Evolutionary conservation across 495 filamentous ascomycete species (phyloP).

Genomic region (Apodospora peruviana): DNA sequence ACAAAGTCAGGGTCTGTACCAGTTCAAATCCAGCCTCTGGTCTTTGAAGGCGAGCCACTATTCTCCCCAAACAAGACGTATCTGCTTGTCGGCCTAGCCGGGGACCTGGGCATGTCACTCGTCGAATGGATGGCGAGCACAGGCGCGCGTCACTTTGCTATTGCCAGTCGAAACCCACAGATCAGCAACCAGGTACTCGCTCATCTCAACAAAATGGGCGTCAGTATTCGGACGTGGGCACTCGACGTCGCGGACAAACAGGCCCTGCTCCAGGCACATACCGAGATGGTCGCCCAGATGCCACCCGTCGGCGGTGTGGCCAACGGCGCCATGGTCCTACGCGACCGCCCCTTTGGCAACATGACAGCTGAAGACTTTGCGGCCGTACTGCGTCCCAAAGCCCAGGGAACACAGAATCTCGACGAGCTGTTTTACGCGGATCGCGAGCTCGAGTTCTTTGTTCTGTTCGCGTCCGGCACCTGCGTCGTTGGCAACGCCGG

Average conservation of each 20-base stretch:
- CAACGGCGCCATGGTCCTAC: slow-evolving; percentile 16
- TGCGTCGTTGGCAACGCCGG: slow-evolving; percentile 39
- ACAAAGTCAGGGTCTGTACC: neutral
- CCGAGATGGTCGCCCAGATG: slow-evolving; percentile 1
- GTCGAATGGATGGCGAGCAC: slow-evolving; percentile 48
- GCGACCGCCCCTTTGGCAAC: slow-evolving; percentile 3
- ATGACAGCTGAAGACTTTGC: slow-evolving; percentile 4
- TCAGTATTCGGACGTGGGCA: neutral
- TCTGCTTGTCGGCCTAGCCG: slow-evolving; percentile 44
- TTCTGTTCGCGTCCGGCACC: slow-evolving; percentile 46
- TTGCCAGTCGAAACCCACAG: slow-evolving; percentile 44
- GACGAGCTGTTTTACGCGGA: slow-evolving; percentile 29
- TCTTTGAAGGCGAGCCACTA: neutral
- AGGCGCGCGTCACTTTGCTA: slow-evolving; percentile 41
- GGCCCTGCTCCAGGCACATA: neutral
- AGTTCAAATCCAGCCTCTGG: neutral
- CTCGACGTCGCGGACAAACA: neutral
- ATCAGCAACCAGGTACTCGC: neutral
- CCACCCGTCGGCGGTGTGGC: slow-evolving; percentile 12
- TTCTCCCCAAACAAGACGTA: slow-evolving; percentile 38
- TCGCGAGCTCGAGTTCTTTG: slow-evolving; percentile 49
- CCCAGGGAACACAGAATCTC: slow-evolving; percentile 24
- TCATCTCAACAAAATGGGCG: neutral
- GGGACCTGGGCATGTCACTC: slow-evolving; percentile 43
- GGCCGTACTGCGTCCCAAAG: slow-evolving; percentile 20